Evolutionary conservation across 768 basidiomycete species (phyloP), one percentile per base, ranked within the genome.

Genomic region (Antrodiella citrinella): DNA sequence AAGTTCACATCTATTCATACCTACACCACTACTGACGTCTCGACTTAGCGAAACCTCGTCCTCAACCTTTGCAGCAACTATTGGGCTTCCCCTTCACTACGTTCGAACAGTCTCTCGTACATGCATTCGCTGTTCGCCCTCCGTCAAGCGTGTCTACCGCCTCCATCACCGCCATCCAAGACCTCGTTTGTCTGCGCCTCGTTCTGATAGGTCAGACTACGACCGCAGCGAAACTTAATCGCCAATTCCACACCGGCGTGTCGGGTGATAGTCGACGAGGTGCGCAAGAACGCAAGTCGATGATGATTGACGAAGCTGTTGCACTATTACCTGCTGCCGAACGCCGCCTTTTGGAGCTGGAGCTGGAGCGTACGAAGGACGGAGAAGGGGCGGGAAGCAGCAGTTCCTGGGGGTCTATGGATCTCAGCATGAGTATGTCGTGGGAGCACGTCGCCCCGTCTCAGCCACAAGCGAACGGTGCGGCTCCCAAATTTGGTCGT

Each of bases 161-260:
- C 1, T 76, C 80, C 2, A 62, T 82, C 21, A 72, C 81, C 4
- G 69, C 78, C 12, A 63, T 91, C 0, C 88, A 88, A 62, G 86
- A 91, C 54, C 74, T 91, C n/a, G 72, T 87, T 23, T 87, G 84
- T 53, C 78, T 85, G 13, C 82, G 90, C 9, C 76, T 91, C 7
- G 76, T 91, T 26, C 83, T 88, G 59, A 74, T 72, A 2, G 89
- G 87, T 3, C 76, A 78, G 51, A 81, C 83, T 57, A 66, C 75
- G 0, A 79, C 81, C n/a, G 90, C 87, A 7, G 77, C 91, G 60
- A 84, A 82, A 66, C 71, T 87, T 40, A 87, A 91, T 62, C 76
- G 78, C 45, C 72, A 76, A 57, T 82, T 87, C 55, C 70, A n/a
- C 58, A 68, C 73, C 22, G 45, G 56, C 35, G 22, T 54, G 48